These are phyloP conservation scores for Bolboschoenus planiculmis DNA, from an alignment of 176 grass and related monocot species.

Conservation along the genomic window DNA sequence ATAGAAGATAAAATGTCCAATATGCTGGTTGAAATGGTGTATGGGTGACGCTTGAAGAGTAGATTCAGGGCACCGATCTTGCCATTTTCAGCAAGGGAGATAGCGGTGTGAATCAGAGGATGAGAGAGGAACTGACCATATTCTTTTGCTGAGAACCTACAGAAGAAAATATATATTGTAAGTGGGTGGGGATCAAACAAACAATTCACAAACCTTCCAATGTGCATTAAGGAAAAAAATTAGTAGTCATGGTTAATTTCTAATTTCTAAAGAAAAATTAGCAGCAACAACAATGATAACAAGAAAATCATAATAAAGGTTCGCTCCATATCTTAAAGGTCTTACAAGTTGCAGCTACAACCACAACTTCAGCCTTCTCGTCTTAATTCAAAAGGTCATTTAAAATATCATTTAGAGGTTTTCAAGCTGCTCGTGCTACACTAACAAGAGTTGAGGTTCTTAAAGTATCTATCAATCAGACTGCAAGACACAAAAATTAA, in stretches of 20 bases:
- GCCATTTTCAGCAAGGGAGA: slow-evolving; percentile 81
- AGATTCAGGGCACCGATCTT: slow-evolving; percentile 95
- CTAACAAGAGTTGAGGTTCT: background rate
- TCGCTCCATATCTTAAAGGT: background rate
- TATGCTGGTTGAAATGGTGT: slow-evolving; percentile 53
- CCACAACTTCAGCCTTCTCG: background rate
- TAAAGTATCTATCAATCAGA: background rate
- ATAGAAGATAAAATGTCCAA: slow-evolving; percentile 67
- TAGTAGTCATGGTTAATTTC: background rate
- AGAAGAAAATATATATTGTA: slow-evolving; percentile 27
- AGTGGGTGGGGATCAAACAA: background rate
- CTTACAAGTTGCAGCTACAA: background rate
- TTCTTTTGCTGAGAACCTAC: slow-evolving; percentile 64
- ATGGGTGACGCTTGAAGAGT: slow-evolving; percentile 95
- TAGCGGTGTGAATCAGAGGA: slow-evolving; percentile 52
- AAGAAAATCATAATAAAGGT: background rate
- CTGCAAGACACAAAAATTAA: slow-evolving; percentile 3
- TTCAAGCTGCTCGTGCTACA: background rate
- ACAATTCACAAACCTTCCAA: background rate
- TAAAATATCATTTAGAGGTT: background rate
- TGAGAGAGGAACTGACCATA: slow-evolving; percentile 69
- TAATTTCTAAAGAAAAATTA: background rate
- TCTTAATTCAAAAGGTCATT: background rate
- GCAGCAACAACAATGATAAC: background rate
- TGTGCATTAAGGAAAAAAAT: background rate